phyloP scores from a whole-genome alignment of 257 asterid genomes.

The Rehmannia glutinosa region DNA sequence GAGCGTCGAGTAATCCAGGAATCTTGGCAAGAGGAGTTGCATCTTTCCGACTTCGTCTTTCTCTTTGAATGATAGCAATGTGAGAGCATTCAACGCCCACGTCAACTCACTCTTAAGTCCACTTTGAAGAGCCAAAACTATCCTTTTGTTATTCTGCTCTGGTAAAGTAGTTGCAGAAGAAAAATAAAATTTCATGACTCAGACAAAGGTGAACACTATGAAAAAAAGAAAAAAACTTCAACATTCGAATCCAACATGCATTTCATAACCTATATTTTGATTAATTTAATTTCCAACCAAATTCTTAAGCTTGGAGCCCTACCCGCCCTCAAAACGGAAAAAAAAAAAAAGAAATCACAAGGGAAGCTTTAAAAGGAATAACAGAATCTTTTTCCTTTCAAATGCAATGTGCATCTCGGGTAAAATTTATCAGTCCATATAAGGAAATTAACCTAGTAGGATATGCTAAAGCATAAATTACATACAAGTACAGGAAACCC shows the following conservation, averaged over 20 bases:
- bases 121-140: slow-evolving; percentile 95
- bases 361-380: neutral
- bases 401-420: neutral
- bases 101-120: slow-evolving; percentile 96
- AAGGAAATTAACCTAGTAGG: slow-evolving; percentile 5
- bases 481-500: neutral
- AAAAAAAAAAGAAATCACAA: neutral
- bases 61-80: slow-evolving; percentile 92
- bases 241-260: neutral
- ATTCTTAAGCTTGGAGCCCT: neutral
- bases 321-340: neutral
- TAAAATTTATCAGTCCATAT: neutral
- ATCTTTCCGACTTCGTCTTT: slow-evolving; percentile 95
- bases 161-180: slow-evolving; percentile 29
- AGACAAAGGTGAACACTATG: neutral
- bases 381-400: neutral
- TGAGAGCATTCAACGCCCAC: slow-evolving; percentile 93
- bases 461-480: neutral
- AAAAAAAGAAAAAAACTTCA: neutral
- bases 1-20: slow-evolving; percentile 91
- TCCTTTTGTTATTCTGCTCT: slow-evolving; percentile 95
- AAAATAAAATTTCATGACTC: neutral
- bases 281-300: neutral
- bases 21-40: slow-evolving; percentile 95
- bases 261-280: neutral